Percentiles rank a stretch among this genome's conserved stretches.
Conservation (phyloP, 352 stramenopile genomes). For the Pseudoperonospora humuli region DNA sequence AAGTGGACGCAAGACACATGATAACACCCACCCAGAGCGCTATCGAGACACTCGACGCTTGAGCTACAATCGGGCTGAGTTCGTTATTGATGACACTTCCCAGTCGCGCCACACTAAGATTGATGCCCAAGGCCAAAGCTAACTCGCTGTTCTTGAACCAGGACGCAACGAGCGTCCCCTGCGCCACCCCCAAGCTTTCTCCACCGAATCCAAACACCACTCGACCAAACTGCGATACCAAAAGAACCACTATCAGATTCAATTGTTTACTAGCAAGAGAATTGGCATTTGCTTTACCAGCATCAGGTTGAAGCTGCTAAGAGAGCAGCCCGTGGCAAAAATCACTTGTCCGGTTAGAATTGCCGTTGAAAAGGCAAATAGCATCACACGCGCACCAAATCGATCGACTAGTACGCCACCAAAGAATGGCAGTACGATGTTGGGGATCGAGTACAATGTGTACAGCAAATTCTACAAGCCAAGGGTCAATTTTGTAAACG, state of each 20-base stretch:
- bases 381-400: slow-evolving; percentile 77
- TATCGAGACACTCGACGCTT: slow-evolving; percentile 44
- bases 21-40: slow-evolving; percentile 84
- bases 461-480: slow-evolving; percentile 86
- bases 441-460: slow-evolving; percentile 90
- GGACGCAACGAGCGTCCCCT: slow-evolving; percentile 83
- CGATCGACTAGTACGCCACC: slow-evolving; percentile 88
- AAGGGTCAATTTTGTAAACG: neutral
- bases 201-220: slow-evolving; percentile 90
- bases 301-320: slow-evolving; percentile 76
- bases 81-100: slow-evolving; percentile 92
- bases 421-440: slow-evolving; percentile 90
- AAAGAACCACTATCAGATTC: slow-evolving; percentile 1
- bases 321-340: slow-evolving; percentile 79
- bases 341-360: slow-evolving; percentile 84
- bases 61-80: slow-evolving; percentile 73
- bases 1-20: slow-evolving; percentile 69
- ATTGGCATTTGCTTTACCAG: slow-evolving; percentile 24
- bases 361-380: slow-evolving; percentile 77
- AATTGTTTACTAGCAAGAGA: neutral
- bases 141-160: slow-evolving; percentile 93
- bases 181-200: slow-evolving; percentile 86
- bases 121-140: slow-evolving; percentile 89
- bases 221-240: slow-evolving; percentile 54
- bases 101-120: slow-evolving; percentile 85